phyloP scores from a whole-genome alignment of 495 filamentous ascomycete genomes.

The Rusavskia elegans region DNA sequence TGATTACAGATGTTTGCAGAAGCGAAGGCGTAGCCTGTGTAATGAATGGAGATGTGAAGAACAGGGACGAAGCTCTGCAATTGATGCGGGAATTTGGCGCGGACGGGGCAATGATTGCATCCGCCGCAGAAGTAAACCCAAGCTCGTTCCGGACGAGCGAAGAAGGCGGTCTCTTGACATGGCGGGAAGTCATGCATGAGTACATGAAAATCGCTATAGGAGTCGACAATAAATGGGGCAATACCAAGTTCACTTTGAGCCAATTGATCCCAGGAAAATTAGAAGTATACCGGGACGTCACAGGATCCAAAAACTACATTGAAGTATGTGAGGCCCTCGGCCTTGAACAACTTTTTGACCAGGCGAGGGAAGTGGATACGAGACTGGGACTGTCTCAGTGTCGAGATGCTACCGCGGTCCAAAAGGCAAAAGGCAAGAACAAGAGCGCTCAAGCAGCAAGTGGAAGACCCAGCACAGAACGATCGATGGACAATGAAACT shows the following conservation, averaged over 20 bases:
- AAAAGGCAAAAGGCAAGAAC: constrained; percentile 30
- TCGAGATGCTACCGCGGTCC: constrained; percentile 28
- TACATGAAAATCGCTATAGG: constrained; percentile 58
- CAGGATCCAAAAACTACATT: constrained; percentile 42
- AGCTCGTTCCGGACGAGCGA: constrained; percentile 57
- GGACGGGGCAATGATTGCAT: constrained; percentile 96
- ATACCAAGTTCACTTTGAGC: constrained; percentile 79
- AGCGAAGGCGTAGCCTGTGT: constrained; percentile 75
- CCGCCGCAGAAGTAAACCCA: constrained; percentile 72
- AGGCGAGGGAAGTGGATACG: constrained; percentile 46
- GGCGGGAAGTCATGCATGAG: constrained; percentile 57
- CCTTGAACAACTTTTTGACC: constrained; percentile 39
- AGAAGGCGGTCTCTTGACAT: constrained; percentile 49
- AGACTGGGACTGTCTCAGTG: constrained; percentile 40
- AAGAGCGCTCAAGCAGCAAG: constrained; percentile 25
- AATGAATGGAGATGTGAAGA: constrained; percentile 85
- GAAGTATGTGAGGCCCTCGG: constrained; percentile 46
- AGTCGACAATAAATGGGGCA: constrained; percentile 70
- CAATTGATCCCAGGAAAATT: constrained; percentile 75
- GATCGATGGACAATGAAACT: constrained; percentile 8
- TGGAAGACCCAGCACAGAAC: constrained; percentile 16
- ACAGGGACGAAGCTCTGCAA: constrained; percentile 45
- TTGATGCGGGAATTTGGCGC: constrained; percentile 61
- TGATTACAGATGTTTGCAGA: constrained; percentile 62
- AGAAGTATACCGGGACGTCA: constrained; percentile 36